Evolutionary conservation across 441 rosid species (phyloP).

Genomic region (Syzygium syzygioides): DNA sequence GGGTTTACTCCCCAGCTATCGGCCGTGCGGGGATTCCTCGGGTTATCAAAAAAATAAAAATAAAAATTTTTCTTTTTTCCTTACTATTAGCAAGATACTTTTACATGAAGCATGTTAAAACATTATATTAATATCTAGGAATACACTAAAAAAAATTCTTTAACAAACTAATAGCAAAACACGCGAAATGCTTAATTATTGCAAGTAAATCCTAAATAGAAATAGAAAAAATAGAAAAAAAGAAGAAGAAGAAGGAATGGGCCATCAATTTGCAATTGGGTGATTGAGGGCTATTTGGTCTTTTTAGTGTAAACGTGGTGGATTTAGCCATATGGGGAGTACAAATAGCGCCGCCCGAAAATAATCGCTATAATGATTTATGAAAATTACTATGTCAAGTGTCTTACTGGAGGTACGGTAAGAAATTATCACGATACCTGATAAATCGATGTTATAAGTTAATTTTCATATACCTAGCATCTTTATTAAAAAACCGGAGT

Average conservation of each 20-base stretch:
- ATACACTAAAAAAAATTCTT: background rate
- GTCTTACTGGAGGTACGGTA: accelerated
- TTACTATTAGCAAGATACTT: background rate
- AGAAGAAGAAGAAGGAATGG: background rate
- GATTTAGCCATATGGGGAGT: background rate
- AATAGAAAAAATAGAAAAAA: accelerated
- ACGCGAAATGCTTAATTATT: background rate
- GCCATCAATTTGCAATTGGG: accelerated
- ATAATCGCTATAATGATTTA: background rate
- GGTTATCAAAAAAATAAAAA: too few relatives aligned
- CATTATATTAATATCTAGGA: background rate
- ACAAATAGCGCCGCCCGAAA: accelerated
- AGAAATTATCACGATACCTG: background rate
- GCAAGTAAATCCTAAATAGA: background rate
- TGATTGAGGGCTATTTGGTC: background rate
- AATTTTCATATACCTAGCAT: background rate
- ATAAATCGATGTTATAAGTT: background rate
- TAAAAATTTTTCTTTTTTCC: background rate
- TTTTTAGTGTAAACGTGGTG: accelerated
- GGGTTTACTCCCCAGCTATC: too few relatives aligned
- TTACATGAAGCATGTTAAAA: accelerated
- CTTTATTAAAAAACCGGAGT: background rate
- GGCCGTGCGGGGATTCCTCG: too few relatives aligned
- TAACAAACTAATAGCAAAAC: background rate
- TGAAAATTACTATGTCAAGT: background rate